Base-by-base conservation (phyloP, 2,329 filamentous ascomycete species). In the Pyrenophora teres region DNA sequence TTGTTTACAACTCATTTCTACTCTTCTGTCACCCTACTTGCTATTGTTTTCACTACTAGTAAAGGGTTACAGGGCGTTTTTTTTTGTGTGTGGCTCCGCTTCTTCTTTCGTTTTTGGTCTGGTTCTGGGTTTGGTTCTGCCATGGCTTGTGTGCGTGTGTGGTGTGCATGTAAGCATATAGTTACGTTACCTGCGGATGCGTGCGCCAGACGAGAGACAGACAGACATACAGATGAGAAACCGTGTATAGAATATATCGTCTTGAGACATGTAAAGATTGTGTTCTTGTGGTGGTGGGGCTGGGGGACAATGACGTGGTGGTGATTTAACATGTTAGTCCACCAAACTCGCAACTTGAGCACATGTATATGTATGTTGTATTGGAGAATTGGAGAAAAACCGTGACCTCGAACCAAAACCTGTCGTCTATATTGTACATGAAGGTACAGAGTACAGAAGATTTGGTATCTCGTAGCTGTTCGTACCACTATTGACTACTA, bases 391-490 rank as follows among this genome's bases (percentile, higher is more conserved):
- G 5, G 19, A 21, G 19, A 21, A 5, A 63, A 66, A 68, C 63
- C 67, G 61, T 67, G 65, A 69, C 60, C 66, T 30, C 4, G 27
- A 30, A 21, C 19, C 27, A 7, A 30, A 68, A 64, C 58, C 62
- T 46, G 57, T 54, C 64, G 64, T 74, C 69, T 74, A 74, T 75
- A 44, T 46, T 74, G 72, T 75, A 75, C 72, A 75, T 7, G 62
- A 69, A 65, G 63, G 71, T 73, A 74, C 70, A 71, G 65, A 67
- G 69, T 73, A 74, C 67, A 72, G 65, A 59, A 68, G 64, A 54
- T 46, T 46, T 59, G 56, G 60, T 55, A 62, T 63, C 56, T 61
- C 55, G 64, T 53, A 50, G 46, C 44, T 53, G 40, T 53, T 27
- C 40, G 46, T 57, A 64, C 56, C 55, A 60, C 49, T 57, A 53